phyloP scores from a whole-genome alignment of 2,329 filamentous ascomycete genomes.

The Penicillium sp. region DNA sequence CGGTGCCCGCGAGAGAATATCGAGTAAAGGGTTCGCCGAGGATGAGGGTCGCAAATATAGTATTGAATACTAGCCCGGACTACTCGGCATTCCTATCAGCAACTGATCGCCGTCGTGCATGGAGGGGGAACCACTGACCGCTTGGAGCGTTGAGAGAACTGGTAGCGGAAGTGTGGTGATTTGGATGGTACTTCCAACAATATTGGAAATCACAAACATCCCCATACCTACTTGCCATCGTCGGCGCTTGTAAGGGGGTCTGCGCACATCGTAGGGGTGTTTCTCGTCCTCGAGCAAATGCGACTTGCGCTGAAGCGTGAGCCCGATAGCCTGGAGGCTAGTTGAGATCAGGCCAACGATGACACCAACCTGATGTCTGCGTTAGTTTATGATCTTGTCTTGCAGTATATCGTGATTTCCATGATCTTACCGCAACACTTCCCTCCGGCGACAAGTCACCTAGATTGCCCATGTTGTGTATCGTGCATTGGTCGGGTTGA shows the following conservation, averaged over 20 bases:
- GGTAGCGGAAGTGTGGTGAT: slow-evolving; percentile 94
- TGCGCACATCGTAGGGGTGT: slow-evolving; percentile 69
- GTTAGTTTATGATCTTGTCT: slow-evolving; percentile 16
- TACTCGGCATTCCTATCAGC: slow-evolving; percentile 28
- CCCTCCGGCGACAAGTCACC: slow-evolving; percentile 75
- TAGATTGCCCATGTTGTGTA: slow-evolving; percentile 63
- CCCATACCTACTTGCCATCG: slow-evolving; percentile 94
- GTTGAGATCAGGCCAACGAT: slow-evolving; percentile 90
- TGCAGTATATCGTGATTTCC: slow-evolving; percentile 12
- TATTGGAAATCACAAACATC: slow-evolving; percentile 93
- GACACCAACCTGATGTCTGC: slow-evolving; percentile 72
- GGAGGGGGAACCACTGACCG: slow-evolving; percentile 47
- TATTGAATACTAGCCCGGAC: slow-evolving; percentile 96
- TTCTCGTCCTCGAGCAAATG: slow-evolving; percentile 98
- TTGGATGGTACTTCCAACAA: slow-evolving; percentile 93
- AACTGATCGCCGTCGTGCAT: slow-evolving; percentile 4
- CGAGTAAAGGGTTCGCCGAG: slow-evolving; percentile 90
- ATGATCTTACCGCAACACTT: slow-evolving; percentile 66
- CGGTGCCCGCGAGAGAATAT: slow-evolving; percentile 86
- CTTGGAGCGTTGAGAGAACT: slow-evolving; percentile 91
- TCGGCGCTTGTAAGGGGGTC: slow-evolving; percentile 84
- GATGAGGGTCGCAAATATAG: slow-evolving; percentile 90
- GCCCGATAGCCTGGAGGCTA: slow-evolving; percentile 87
- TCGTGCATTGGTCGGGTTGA: slow-evolving; percentile 38
- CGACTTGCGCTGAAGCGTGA: slow-evolving; percentile 96